Conservation (phyloP, 2,329 filamentous ascomycete species). For the Calonectria fujianensis region DNA sequence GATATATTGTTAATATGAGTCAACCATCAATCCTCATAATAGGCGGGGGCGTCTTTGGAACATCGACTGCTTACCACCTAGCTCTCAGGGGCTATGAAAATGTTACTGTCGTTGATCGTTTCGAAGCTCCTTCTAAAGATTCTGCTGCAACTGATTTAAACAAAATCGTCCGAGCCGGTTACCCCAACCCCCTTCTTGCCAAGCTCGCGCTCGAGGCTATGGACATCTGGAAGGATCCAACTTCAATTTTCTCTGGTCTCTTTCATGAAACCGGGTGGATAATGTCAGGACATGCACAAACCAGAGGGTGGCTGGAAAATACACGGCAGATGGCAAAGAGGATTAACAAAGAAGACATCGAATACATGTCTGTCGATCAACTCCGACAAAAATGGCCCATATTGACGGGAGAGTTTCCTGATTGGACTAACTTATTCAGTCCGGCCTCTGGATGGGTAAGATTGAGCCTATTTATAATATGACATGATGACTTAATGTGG, state of each 20-base stretch:
- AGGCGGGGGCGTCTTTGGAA: slow-evolving; percentile 56
- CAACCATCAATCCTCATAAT: slow-evolving; percentile 38
- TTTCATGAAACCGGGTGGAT: slow-evolving; percentile 59
- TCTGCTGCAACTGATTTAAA: slow-evolving; percentile 57
- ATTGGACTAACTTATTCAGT: slow-evolving; percentile 56
- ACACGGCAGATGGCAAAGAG: slow-evolving; percentile 52
- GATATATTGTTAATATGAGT: slow-evolving; percentile 8
- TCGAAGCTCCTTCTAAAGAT: slow-evolving; percentile 50
- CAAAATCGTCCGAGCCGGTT: slow-evolving; percentile 58
- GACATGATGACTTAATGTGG: neutral
- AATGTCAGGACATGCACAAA: slow-evolving; percentile 53
- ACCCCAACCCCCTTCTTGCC: slow-evolving; percentile 55
- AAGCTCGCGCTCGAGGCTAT: slow-evolving; percentile 57
- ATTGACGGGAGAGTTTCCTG: slow-evolving; percentile 51
- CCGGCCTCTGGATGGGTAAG: slow-evolving; percentile 58
- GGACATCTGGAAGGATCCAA: slow-evolving; percentile 53
- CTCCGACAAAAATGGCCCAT: slow-evolving; percentile 56
- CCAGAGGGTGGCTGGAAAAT: slow-evolving; percentile 56
- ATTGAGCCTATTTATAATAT: neutral
- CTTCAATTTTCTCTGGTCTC: slow-evolving; percentile 55
- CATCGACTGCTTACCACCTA: slow-evolving; percentile 57
- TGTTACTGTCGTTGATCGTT: slow-evolving; percentile 55
- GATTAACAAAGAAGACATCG: slow-evolving; percentile 49
- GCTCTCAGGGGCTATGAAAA: slow-evolving; percentile 45
- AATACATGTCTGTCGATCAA: slow-evolving; percentile 53